Base-by-base conservation (phyloP, 1,284 basidiomycete species). In the Rhodotorula sp. region DNA sequence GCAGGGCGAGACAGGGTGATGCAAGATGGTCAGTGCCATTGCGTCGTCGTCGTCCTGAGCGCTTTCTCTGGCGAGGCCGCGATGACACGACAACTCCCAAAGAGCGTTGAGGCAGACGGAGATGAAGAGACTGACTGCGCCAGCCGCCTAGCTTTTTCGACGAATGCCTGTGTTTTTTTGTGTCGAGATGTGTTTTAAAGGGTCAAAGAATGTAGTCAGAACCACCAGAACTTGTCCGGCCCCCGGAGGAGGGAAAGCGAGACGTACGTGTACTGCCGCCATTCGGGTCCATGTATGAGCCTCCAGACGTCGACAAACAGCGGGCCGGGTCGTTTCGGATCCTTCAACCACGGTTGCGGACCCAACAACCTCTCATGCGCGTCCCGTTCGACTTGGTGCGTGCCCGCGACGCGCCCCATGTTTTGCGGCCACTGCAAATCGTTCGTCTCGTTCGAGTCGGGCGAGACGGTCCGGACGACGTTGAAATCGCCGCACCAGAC, bases 261-360 rank as follows among this genome's bases (percentile, higher is more conserved):
- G 28, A 28, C 28, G 28, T 28, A 28, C 28, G 90, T 91, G 79
- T 90, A 95, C 76, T 91, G 79, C 43, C 79, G 66, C 56, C 34
- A 23, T 0, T 75, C 82, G 38, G 86, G 83, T 2, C 91, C 90
- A 78, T 94, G 87, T 21, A 85, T 81, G 48, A 86, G 81, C 64
- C 93, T 85, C 92, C 92, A 95, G 28, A 92, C 82, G 76, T 94
- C 92, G 60, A 91, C 84, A n/a, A 74, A 74, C 38, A 52, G 57
- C 14, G 23, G 55, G 1, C 60, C 70, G 4, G 67, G 68, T 45
- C 73, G 26, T 18, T 48, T 55, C 18, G 67, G 67, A 19, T 69
- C 63, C 52, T 15, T n/a, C 26, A 70, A 56, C 56, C 48, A 34
- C 21, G 49, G 54, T 8, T 69, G 64, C 16, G 26, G 47, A 2